Conservation (phyloP, 495 filamentous ascomycete species). For the Penicillium macrosclerotiorum region DNA sequence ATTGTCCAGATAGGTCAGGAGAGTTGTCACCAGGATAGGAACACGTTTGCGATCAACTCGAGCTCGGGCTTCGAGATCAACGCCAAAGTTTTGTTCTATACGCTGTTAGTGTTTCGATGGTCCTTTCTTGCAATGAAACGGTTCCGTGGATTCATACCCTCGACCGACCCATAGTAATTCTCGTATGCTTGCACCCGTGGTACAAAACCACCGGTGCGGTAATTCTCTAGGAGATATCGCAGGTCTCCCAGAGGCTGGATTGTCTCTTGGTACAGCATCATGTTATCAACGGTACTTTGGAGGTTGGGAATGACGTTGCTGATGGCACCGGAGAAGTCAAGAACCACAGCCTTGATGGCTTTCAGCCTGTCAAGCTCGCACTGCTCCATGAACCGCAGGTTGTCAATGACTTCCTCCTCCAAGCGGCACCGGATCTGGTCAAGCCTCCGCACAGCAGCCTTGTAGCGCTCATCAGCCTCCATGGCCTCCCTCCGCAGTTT, state of each 20-base stretch:
- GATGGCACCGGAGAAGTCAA: conserved; percentile 96
- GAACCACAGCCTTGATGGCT: conserved; percentile 94
- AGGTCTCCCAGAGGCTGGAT: conserved; percentile 90
- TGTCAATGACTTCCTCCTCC: conserved; percentile 89
- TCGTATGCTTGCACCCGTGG: conserved; percentile 94
- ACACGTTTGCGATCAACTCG: conserved; percentile 93
- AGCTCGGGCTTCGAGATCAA: conserved; percentile 92
- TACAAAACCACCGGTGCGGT: conserved; percentile 88
- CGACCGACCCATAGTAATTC: conserved; percentile 97
- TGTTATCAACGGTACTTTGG: conserved; percentile 92
- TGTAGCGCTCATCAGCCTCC: conserved; percentile 93
- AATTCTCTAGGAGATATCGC: conserved; percentile 95
- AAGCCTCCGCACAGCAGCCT: conserved; percentile 75
- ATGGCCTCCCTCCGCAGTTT: conserved; percentile 83
- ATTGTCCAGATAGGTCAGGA: conserved; percentile 91
- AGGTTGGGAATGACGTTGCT: conserved; percentile 97
- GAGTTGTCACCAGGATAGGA: conserved; percentile 85
- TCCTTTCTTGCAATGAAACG: no score
- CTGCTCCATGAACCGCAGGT: conserved; percentile 94
- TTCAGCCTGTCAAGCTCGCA: conserved; percentile 95
- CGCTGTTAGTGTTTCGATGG: no score
- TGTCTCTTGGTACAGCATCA: conserved; percentile 99
- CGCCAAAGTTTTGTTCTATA: conserved; percentile 97
- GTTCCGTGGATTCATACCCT: no score
- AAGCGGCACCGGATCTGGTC: conserved; percentile 89